Percentiles rank a stretch among this genome's conserved stretches.
Evolutionary conservation across 2,329 filamentous ascomycete genomes (phyloP).

Genomic region (Beauveria varroae): DNA sequence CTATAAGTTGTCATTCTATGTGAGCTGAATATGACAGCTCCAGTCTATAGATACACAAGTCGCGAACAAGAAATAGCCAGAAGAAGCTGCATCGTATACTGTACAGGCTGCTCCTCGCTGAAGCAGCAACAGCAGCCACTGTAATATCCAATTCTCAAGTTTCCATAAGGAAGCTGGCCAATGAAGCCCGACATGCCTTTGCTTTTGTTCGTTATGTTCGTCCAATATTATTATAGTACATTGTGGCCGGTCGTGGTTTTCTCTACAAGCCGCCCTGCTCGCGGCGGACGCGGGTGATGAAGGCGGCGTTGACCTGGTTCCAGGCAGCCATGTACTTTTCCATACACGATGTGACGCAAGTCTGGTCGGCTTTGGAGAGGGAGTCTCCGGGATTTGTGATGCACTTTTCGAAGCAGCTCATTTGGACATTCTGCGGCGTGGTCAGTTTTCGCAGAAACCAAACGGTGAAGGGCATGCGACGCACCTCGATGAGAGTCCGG

Average conservation of each 20-base stretch:
- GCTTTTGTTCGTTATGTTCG: background rate
- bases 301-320: constrained; percentile 65
- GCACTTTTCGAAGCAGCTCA: constrained; percentile 74
- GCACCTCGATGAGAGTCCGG: constrained; percentile 61
- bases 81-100: background rate
- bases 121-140: background rate
- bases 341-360: constrained; percentile 70
- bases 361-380: constrained; percentile 59
- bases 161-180: background rate
- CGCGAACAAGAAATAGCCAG: background rate
- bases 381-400: constrained; percentile 61
- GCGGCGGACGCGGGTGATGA: constrained; percentile 56
- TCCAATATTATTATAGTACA: background rate
- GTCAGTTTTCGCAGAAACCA: background rate
- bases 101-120: background rate
- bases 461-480: constrained; percentile 15
- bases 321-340: constrained; percentile 78
- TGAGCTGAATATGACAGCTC: background rate
- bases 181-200: background rate
- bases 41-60: constrained; percentile 1
- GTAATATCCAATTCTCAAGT: background rate
- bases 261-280: constrained; percentile 35
- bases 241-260: background rate
- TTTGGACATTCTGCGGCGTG: constrained; percentile 61
- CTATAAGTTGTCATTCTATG: background rate